Percentiles rank a stretch among this genome's conserved stretches.
Conservation (phyloP, 2,329 filamentous ascomycete species). For the Davidsoniella neocaledoniae region DNA sequence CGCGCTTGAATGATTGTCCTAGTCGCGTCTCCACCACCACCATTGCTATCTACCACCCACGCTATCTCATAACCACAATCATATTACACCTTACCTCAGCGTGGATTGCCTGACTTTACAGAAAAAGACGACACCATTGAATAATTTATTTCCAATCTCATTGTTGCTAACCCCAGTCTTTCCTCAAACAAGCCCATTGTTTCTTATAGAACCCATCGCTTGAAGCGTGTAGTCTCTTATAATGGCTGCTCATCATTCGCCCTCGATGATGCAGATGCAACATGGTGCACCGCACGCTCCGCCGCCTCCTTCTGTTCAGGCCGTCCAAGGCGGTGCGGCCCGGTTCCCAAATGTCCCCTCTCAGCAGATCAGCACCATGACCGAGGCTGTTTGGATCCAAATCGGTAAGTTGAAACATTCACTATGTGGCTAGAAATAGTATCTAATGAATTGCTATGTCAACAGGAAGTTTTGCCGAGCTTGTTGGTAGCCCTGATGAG, state of each 20-base stretch:
- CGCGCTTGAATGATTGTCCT: no score
- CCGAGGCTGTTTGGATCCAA: conserved; percentile 81
- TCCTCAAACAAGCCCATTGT: no score
- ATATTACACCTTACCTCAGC: no score
- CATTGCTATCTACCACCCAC: no score
- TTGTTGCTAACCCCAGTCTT: not conserved
- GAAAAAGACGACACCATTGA: no score
- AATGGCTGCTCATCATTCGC: conserved; percentile 71
- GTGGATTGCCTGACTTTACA: no score
- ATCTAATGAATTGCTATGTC: not conserved
- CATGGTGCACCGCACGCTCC: conserved; percentile 51
- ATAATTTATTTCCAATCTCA: no score
- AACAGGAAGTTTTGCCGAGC: conserved; percentile 67
- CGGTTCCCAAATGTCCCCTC: conserved; percentile 31
- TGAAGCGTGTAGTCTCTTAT: no score
- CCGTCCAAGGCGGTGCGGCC: conserved; percentile 39
- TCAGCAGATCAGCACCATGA: conserved; percentile 61
- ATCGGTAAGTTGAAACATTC: conserved; percentile 49
- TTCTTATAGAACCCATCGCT: not conserved
- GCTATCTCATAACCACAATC: no score
- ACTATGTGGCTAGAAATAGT: not conserved
- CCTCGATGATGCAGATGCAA: conserved; percentile 56
- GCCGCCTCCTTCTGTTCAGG: conserved; percentile 33
- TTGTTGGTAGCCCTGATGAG: conserved; percentile 75
- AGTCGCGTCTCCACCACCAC: no score